Conservation (phyloP, 2,329 filamentous ascomycete genomes). For the Blumeria graminis region DNA sequence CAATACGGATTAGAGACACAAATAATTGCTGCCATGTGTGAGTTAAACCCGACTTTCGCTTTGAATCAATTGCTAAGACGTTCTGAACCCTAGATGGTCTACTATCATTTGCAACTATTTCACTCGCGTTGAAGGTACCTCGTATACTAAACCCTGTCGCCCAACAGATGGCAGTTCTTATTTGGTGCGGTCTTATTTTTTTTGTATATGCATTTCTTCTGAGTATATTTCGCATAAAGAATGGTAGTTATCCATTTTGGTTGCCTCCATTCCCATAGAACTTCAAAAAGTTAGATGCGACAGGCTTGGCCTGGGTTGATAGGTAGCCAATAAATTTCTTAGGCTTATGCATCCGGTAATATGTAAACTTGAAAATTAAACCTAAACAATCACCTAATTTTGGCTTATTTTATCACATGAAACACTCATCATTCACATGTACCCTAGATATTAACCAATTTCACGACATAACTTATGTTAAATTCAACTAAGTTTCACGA, state of each 20-base stretch:
- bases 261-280: slow-evolving; percentile 52
- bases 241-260: slow-evolving; percentile 80
- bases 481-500: too few species aligned
- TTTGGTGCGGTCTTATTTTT: slow-evolving; percentile 57
- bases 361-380: too few species aligned
- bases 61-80: not conserved
- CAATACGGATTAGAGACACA: slow-evolving; percentile 91
- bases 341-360: too few species aligned
- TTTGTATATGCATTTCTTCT: slow-evolving; percentile 82
- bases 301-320: too few species aligned
- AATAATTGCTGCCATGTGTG: slow-evolving; percentile 83
- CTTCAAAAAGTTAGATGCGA: too few species aligned
- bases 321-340: too few species aligned
- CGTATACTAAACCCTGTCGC: slow-evolving; percentile 51
- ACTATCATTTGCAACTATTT: slow-evolving; percentile 72
- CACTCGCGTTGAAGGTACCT: slow-evolving; percentile 81
- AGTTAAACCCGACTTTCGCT: slow-evolving; percentile 18
- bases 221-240: slow-evolving; percentile 86
- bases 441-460: too few species aligned
- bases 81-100: slow-evolving; percentile 34
- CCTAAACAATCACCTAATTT: too few species aligned
- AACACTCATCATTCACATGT: too few species aligned
- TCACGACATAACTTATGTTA: too few species aligned
- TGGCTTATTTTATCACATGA: too few species aligned
- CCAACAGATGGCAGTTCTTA: slow-evolving; percentile 60